Evolutionary conservation across 2,329 filamentous ascomycete species (phyloP).

Genomic region (Talaromyces marneffei): DNA sequence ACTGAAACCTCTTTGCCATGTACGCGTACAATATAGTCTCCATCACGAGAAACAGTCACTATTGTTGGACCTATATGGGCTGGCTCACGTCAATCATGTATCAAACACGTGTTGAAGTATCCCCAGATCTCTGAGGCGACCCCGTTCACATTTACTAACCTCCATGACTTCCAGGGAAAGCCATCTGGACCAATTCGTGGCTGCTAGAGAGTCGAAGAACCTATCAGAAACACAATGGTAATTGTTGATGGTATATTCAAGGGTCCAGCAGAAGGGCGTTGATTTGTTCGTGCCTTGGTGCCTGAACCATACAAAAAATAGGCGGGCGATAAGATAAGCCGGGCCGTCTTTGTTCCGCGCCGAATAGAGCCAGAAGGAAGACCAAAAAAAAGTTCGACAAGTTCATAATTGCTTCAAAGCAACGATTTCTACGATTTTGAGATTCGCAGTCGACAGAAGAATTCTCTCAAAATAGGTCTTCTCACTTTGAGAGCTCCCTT

Average conservation of each 20-base stretch:
- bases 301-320: not conserved
- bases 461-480: conserved; percentile 28
- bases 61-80: conserved; percentile 1
- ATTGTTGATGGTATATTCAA: not conserved
- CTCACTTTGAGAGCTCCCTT: conserved; percentile 21
- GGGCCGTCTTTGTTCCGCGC: conserved; percentile 15
- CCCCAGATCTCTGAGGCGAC: not conserved
- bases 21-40: conserved; percentile 15
- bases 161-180: conserved; percentile 1
- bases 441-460: not conserved
- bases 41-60: conserved; percentile 19
- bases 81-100: not conserved
- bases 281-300: not conserved
- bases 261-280: not conserved
- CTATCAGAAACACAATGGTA: not conserved
- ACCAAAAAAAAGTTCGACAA: not conserved
- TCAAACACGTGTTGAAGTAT: not conserved
- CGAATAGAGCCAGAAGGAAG: not conserved
- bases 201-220: too few relatives aligned
- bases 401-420: not conserved
- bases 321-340: conserved; percentile 17
- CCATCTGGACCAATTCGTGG: conserved; percentile 1
- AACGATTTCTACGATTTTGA: not conserved
- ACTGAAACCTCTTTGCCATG: conserved; percentile 28
- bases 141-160: not conserved